Evolutionary conservation across 768 basidiomycete species (phyloP).

Genomic region (Termitomyces sp.): DNA sequence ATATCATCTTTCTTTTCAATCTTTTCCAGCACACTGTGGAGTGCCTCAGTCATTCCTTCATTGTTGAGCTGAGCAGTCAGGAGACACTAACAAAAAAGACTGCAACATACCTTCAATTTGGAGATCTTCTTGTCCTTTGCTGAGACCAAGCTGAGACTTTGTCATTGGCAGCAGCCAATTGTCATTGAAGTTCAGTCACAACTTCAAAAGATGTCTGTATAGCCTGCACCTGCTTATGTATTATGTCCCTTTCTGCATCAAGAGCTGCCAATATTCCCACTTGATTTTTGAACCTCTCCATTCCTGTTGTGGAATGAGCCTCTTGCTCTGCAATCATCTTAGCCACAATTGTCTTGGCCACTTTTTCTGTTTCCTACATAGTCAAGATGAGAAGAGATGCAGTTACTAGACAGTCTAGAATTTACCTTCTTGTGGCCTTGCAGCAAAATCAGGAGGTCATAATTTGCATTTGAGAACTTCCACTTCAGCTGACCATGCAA

Average conservation of each 20-base stretch:
- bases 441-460: too few species aligned
- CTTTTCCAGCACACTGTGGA: not conserved
- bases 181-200: not conserved
- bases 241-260: not conserved
- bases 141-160: not conserved
- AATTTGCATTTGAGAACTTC: too few species aligned
- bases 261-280: not conserved
- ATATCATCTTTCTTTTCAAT: not conserved
- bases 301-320: too few species aligned
- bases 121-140: not conserved
- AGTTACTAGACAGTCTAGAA: too few species aligned
- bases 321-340: not conserved
- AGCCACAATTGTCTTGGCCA: not conserved
- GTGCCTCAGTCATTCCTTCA: not conserved
- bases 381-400: too few species aligned
- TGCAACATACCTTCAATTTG: not conserved
- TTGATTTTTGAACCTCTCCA: not conserved
- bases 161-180: not conserved
- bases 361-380: too few species aligned
- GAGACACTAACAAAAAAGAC: not conserved
- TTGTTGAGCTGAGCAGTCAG: not conserved
- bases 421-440: too few species aligned
- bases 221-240: not conserved
- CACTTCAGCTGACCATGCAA: not conserved
- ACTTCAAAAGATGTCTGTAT: not conserved